Base-by-base conservation (phyloP, 2,329 filamentous ascomycete genomes). In the Phialophora tarda region DNA sequence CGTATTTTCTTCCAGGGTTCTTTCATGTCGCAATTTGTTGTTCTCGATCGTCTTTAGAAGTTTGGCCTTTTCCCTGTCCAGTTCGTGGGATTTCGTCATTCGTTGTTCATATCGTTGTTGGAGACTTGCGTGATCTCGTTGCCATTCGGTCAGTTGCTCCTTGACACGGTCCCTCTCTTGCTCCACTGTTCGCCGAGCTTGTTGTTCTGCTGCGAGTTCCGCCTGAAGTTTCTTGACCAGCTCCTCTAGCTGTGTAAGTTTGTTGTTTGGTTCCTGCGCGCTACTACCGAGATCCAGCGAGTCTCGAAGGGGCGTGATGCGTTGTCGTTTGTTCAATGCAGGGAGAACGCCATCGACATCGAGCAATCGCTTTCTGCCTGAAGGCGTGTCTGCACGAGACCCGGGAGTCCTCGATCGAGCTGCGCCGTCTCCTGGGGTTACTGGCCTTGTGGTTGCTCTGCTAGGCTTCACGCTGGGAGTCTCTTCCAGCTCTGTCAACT, bases 51-150 rank as follows among this genome's bases (percentile, higher is more conserved):
- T 65, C 47, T 51, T 53, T 3, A 66, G 30, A 26, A 72, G 59
- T 48, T 67, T 65, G 54, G 65, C 57, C 4, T 77, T 77, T 58
- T 80, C 77, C 56, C 74, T 74, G 24, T 79, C 76, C 17, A 76
- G 70, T 59, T 75, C 74, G 68, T 79, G 78, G 14, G 79, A 65
- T 54, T 80, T 75, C 8, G 73, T 75, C 51, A 60, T 65, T 63
- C 76, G 76, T 57, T 69, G 77, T 72, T 83, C 81, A 65, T 81
- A 82, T 59, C 81, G 79, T 72, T 79, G 78, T 69, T 82, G 80
- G 10, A 82, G 70, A 7, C 66, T 57, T 21, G 74, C 72, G 57
- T 81, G 73, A 5, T 71, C 73, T 51, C 73, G 71, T 56, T 79
- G 75, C 54, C 75, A 74, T 59, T 78, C 75, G 34, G 72, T 70